phyloP scores from a whole-genome alignment of 192 early-diverging fungal genomes.

The Coemansia nantahalensis region DNA sequence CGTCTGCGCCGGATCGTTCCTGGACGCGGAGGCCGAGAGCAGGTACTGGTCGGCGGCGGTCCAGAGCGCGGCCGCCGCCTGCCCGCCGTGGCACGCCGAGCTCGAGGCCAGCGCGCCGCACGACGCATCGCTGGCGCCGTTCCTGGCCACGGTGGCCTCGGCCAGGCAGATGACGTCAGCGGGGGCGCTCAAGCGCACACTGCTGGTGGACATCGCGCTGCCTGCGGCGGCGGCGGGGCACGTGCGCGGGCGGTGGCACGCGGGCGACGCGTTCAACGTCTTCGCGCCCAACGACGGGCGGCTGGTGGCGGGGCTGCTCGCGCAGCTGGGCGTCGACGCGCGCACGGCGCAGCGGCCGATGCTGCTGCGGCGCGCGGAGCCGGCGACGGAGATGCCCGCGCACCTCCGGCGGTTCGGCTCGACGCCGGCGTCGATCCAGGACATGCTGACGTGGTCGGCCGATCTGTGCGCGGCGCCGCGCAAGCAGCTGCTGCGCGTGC shows the following conservation, averaged over 20 bases:
- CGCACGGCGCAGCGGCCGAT: constrained; percentile 19
- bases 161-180: constrained; percentile 61
- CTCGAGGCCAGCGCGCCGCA: neutral
- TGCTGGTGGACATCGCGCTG: constrained; percentile 60
- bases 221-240: constrained; percentile 12
- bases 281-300: constrained; percentile 77
- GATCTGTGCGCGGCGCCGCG: constrained; percentile 73
- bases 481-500: constrained; percentile 77
- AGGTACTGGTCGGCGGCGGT: neutral
- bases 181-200: constrained; percentile 72
- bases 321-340: constrained; percentile 54
- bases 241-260: constrained; percentile 13
- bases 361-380: constrained; percentile 31
- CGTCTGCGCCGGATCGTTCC: constrained; percentile 8
- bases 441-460: constrained; percentile 71
- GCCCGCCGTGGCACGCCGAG: constrained; percentile 33
- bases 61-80: neutral
- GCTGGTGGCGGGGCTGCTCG: constrained; percentile 66
- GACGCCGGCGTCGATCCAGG: constrained; percentile 48
- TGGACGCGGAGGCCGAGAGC: neutral
- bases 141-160: constrained; percentile 56
- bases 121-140: constrained; percentile 19
- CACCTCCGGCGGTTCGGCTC: constrained; percentile 22
- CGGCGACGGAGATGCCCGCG: constrained; percentile 33
- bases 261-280: constrained; percentile 82